Percentiles rank a stretch among this genome's conserved stretches.
Conservation (phyloP, 2,329 filamentous ascomycete species). For the Ophiocordyceps camponoti-saundersi region DNA sequence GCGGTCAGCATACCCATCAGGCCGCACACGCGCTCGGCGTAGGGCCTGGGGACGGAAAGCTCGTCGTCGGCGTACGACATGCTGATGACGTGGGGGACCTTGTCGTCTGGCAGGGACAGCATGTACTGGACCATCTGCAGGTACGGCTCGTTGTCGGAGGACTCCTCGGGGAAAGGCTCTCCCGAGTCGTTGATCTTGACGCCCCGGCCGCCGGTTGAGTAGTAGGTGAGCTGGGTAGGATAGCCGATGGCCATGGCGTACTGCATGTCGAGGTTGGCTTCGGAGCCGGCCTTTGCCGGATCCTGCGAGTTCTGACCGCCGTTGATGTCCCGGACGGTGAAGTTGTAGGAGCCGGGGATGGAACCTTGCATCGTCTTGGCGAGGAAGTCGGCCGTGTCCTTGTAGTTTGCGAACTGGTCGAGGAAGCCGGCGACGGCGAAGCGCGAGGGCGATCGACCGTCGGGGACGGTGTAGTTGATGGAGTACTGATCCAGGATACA, state of each 20-base stretch:
- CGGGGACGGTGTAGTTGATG: constrained; percentile 17
- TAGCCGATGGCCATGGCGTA: constrained; percentile 28
- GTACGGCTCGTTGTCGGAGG: constrained; percentile 37
- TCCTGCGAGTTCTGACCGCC: constrained; percentile 26
- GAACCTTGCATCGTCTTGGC: constrained; percentile 17
- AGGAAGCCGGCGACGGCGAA: constrained; percentile 33
- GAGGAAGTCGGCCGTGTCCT: constrained; percentile 23
- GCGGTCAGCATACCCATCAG: constrained; percentile 34
- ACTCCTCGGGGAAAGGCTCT: constrained; percentile 11
- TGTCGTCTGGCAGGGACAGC: constrained; percentile 21
- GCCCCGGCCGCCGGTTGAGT: constrained; percentile 26
- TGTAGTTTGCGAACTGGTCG: constrained; percentile 26
- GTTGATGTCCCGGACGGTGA: constrained; percentile 22
- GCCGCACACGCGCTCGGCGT: constrained; percentile 34
- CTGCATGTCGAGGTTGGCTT: constrained; percentile 31
- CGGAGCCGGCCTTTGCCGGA: constrained; percentile 18
- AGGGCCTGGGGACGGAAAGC: constrained; percentile 31
- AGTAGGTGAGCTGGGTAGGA: constrained; percentile 26
- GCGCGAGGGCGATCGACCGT: constrained; percentile 16
- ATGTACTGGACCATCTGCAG: constrained; percentile 35
- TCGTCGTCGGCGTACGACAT: constrained; percentile 44
- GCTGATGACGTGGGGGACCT: constrained; percentile 37
- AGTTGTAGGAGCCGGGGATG: constrained; percentile 18
- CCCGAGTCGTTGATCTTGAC: constrained; percentile 21
- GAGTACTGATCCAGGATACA: constrained; percentile 29